Conservation (phyloP, 2,329 filamentous ascomycete genomes). For the Alternaria triticimaculans region DNA sequence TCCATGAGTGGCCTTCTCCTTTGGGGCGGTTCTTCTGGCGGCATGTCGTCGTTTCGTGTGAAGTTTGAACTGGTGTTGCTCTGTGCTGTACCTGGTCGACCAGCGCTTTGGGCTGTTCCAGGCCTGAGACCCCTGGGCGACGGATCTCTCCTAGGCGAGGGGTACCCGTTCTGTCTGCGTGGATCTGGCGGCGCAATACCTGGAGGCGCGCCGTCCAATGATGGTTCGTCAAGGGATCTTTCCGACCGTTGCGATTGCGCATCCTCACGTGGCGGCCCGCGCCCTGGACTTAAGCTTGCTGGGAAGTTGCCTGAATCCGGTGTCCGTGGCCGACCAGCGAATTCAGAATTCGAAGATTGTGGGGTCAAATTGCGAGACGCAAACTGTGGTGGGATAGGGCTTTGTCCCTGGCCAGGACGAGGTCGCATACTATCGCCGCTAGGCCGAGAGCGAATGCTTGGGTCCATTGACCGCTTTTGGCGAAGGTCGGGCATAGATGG, state of each 20-base stretch:
- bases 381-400: slow-evolving; percentile 36
- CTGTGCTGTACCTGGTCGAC: slow-evolving; percentile 45
- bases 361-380: slow-evolving; percentile 48
- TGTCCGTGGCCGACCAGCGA: slow-evolving; percentile 40
- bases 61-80: slow-evolving; percentile 44
- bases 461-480: slow-evolving; percentile 44
- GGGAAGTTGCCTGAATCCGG: slow-evolving; percentile 38
- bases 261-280: slow-evolving; percentile 39
- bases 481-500: slow-evolving; percentile 38
- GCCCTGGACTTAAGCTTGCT: slow-evolving; percentile 33
- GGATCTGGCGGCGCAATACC: slow-evolving; percentile 32
- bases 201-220: slow-evolving; percentile 28
- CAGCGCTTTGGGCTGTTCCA: slow-evolving; percentile 41
- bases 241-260: slow-evolving; percentile 38
- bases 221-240: slow-evolving; percentile 36
- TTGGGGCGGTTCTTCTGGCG: slow-evolving; percentile 58
- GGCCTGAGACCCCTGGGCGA: slow-evolving; percentile 45
- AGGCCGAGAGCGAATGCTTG: slow-evolving; percentile 41
- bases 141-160: slow-evolving; percentile 34
- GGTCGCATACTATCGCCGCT: slow-evolving; percentile 47
- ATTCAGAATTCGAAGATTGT: slow-evolving; percentile 49
- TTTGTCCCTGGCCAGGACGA: slow-evolving; percentile 39
- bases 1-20: slow-evolving; percentile 72
- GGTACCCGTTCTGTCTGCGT: slow-evolving; percentile 39
- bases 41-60: slow-evolving; percentile 36